A percentile compares a stretch with the other conserved stretches of the same genome.
Conservation (phyloP, 192 early-diverging fungal species). For the Spizellomyces punctatus region DNA sequence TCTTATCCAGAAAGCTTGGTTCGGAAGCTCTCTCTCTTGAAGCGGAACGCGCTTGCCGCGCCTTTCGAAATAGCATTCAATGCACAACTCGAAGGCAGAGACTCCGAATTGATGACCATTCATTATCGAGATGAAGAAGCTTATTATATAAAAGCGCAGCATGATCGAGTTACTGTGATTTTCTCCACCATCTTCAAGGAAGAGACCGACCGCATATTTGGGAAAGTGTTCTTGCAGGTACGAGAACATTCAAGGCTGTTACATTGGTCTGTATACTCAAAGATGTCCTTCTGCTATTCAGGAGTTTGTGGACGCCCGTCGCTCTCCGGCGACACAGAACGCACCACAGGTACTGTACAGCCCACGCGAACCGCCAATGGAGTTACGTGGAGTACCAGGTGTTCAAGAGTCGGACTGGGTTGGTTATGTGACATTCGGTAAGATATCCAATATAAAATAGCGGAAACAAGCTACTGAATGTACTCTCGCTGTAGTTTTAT, state of each 20-base stretch:
- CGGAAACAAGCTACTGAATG: neutral
- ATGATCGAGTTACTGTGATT: conserved; percentile 96
- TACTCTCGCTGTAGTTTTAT: conserved; percentile 68
- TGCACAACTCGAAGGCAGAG: conserved; percentile 75
- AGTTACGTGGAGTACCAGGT: conserved; percentile 77
- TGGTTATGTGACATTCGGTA: conserved; percentile 96
- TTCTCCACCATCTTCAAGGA: conserved; percentile 97
- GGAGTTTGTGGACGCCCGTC: conserved; percentile 99
- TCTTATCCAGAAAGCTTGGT: conserved; percentile 40
- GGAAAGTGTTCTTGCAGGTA: conserved; percentile 95
- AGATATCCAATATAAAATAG: neutral
- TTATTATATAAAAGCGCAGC: conserved; percentile 85
- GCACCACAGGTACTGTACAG: conserved; percentile 97
- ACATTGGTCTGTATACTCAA: conserved; percentile 1
- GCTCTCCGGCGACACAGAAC: conserved; percentile 83
- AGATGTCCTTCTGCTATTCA: conserved; percentile 20
- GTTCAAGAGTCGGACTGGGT: conserved; percentile 79
- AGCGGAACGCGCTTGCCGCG: conserved; percentile 92
- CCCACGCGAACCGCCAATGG: conserved; percentile 89
- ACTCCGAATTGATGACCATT: conserved; percentile 83
- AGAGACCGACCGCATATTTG: conserved; percentile 94
- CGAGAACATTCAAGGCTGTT: neutral
- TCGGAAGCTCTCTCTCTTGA: conserved; percentile 83
- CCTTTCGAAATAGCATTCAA: conserved; percentile 91
- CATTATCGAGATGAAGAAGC: conserved; percentile 94